Evolutionary conservation across 2,329 filamentous ascomycete genomes (phyloP).

Genomic region (Alternaria solani): DNA sequence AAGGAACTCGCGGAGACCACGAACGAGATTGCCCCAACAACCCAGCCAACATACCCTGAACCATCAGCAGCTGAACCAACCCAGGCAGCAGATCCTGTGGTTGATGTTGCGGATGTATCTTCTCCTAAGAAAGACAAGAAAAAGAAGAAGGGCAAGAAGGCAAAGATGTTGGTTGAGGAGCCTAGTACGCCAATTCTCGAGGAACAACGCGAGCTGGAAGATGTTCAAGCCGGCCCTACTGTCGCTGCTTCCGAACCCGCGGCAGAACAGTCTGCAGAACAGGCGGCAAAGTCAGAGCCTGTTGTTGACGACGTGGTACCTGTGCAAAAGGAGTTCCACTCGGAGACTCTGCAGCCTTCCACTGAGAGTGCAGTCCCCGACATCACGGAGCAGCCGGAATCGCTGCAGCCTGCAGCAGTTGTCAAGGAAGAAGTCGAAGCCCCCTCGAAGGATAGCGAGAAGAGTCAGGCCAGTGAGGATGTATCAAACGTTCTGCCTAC

Average conservation of each 20-base stretch:
- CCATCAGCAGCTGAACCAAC: not conserved
- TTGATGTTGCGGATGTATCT: not conserved
- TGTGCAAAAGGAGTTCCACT: slow-evolving; percentile 5
- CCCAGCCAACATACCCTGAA: not conserved
- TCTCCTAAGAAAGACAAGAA: slow-evolving; percentile 37
- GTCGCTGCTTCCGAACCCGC: not conserved
- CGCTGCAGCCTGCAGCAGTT: not conserved
- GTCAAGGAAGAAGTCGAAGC: slow-evolving; percentile 7
- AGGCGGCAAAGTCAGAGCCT: slow-evolving; percentile 1
- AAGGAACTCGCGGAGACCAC: not conserved
- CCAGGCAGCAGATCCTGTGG: not conserved
- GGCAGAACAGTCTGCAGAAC: slow-evolving; percentile 3
- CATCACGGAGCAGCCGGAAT: slow-evolving; percentile 7
- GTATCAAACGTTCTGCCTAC: not conserved
- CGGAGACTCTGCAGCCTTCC: not conserved
- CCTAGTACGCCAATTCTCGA: slow-evolving; percentile 23
- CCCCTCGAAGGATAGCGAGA: slow-evolving; percentile 54
- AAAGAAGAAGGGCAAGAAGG: slow-evolving; percentile 39
- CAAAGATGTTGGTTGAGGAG: slow-evolving; percentile 19
- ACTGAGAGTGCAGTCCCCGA: not conserved
- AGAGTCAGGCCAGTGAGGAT: slow-evolving; percentile 13
- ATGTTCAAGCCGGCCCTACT: not conserved
- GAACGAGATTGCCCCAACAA: not conserved
- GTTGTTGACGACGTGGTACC: not conserved
- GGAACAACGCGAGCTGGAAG: slow-evolving; percentile 10